Conservation (phyloP, 2,329 filamentous ascomycete genomes). For the Aspergillus vadensis region DNA sequence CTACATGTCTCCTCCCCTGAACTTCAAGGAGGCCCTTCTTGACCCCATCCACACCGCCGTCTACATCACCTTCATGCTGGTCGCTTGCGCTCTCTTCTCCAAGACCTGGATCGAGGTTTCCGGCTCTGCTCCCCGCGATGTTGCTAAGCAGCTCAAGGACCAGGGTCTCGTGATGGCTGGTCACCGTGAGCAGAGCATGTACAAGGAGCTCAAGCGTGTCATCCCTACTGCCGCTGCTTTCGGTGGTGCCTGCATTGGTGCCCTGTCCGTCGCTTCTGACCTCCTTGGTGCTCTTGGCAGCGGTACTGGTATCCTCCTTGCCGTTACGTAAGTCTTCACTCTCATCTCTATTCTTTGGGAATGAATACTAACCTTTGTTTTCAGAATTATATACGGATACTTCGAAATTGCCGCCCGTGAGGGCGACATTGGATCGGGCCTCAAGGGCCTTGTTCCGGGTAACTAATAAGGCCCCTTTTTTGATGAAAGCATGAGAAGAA, state of each 20-base stretch:
- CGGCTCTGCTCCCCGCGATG: slow-evolving; percentile 93
- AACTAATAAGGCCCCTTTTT: slow-evolving; percentile 37
- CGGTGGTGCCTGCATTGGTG: slow-evolving; percentile 98
- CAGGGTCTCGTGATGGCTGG: slow-evolving; percentile 99
- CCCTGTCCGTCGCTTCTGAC: slow-evolving; percentile 91
- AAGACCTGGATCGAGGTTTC: slow-evolving; percentile 99
- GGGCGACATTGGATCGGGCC: slow-evolving; percentile 78
- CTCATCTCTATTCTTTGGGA: not conserved
- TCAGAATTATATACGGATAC: slow-evolving; percentile 97
- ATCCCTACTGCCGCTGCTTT: slow-evolving; percentile 98
- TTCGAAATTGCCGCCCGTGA: slow-evolving; percentile 99
- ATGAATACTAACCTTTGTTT: slow-evolving; percentile 32
- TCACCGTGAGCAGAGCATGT: slow-evolving; percentile 99
- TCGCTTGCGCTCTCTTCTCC: slow-evolving; percentile 96
- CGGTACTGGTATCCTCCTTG: slow-evolving; percentile 95
- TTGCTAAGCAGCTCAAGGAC: slow-evolving; percentile 99
- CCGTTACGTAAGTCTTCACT: slow-evolving; percentile 80
- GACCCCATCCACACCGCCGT: slow-evolving; percentile 95
- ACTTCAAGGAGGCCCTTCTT: slow-evolving; percentile 94
- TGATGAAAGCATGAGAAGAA: slow-evolving; percentile 39
- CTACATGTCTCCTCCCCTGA: slow-evolving; percentile 98
- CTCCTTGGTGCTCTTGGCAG: slow-evolving; percentile 93
- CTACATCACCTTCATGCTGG: slow-evolving; percentile 97
- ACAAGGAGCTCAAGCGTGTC: slow-evolving; percentile 99
- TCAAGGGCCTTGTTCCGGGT: slow-evolving; percentile 65